Conservation (phyloP, 768 basidiomycete genomes). For the Amanita subjunquillea region DNA sequence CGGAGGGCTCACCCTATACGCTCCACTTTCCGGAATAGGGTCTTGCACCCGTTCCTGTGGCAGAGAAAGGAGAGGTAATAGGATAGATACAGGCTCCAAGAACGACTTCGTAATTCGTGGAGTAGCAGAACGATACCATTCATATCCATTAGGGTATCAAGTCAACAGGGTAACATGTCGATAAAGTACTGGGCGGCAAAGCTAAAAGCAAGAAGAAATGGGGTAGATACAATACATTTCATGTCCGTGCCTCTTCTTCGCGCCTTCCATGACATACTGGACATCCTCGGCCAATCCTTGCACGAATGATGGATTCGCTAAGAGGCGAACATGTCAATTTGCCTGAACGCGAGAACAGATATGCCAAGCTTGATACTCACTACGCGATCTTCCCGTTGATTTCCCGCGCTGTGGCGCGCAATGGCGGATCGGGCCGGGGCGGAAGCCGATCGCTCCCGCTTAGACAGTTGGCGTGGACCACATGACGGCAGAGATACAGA, state of each 20-base stretch:
- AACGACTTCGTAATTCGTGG: neutral
- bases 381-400: conserved; percentile 71
- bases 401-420: conserved; percentile 33
- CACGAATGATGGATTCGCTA: conserved; percentile 64
- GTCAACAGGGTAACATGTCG: neutral
- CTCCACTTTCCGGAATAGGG: too few species aligned
- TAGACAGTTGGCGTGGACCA: conserved; percentile 74
- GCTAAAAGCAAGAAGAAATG: conserved; percentile 2
- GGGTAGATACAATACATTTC: conserved; percentile 6
- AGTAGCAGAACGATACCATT: neutral
- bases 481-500: conserved; percentile 81
- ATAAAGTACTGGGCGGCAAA: neutral
- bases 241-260: conserved; percentile 39
- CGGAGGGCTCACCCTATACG: neutral
- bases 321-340: neutral
- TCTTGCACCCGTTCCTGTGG: too few species aligned
- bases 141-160: conserved; percentile 1
- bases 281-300: conserved; percentile 57
- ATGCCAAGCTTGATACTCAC: conserved; percentile 31
- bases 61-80: too few species aligned
- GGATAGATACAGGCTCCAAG: too few species aligned
- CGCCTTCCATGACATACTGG: conserved; percentile 63
- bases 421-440: conserved; percentile 42
- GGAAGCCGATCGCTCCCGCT: conserved; percentile 58
- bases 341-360: neutral